Evolutionary conservation across 768 basidiomycete species (phyloP).

Genomic region (Pisolithus orientalis): DNA sequence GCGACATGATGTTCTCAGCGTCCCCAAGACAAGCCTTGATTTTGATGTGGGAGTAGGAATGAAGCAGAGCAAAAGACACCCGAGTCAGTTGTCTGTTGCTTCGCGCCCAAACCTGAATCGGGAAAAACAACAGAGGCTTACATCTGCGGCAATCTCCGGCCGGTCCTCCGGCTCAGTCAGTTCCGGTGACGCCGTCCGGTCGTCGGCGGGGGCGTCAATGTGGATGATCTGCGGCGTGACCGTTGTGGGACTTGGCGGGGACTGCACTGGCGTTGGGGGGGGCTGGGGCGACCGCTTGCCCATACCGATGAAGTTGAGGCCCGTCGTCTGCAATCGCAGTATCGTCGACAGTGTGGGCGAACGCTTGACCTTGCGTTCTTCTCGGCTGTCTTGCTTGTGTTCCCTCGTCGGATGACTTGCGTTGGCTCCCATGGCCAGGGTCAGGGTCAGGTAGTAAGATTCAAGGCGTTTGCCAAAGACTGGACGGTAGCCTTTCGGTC

Average conservation of each 20-base stretch:
- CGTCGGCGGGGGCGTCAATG: conserved; percentile 4
- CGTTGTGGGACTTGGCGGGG: background rate
- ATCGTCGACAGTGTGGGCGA: conserved; percentile 19
- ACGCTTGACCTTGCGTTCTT: conserved; percentile 19
- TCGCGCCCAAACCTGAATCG: conserved; percentile 3
- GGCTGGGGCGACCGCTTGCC: conserved; percentile 25
- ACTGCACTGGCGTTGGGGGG: conserved; percentile 21
- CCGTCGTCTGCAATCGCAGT: conserved; percentile 21
- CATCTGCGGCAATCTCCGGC: conserved; percentile 22
- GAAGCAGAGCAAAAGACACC: background rate
- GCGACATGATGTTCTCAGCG: conserved; percentile 19
- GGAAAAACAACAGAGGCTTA: conserved; percentile 2
- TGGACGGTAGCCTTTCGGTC: background rate
- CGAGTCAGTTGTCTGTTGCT: conserved; percentile 5
- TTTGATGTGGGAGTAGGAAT: background rate
- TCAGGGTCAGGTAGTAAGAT: background rate
- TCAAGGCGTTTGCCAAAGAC: background rate
- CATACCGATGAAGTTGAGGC: conserved; percentile 22
- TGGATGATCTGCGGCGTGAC: conserved; percentile 9
- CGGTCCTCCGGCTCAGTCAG: conserved; percentile 14
- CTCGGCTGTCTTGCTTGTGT: conserved; percentile 16
- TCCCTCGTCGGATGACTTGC: conserved; percentile 20
- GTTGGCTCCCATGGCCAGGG: conserved; percentile 19
- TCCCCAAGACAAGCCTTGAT: conserved; percentile 13
- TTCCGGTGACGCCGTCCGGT: conserved; percentile 20